Evolutionary conservation across 2,329 filamentous ascomycete species (phyloP).

Genomic region (Stromatinia cepivora): DNA sequence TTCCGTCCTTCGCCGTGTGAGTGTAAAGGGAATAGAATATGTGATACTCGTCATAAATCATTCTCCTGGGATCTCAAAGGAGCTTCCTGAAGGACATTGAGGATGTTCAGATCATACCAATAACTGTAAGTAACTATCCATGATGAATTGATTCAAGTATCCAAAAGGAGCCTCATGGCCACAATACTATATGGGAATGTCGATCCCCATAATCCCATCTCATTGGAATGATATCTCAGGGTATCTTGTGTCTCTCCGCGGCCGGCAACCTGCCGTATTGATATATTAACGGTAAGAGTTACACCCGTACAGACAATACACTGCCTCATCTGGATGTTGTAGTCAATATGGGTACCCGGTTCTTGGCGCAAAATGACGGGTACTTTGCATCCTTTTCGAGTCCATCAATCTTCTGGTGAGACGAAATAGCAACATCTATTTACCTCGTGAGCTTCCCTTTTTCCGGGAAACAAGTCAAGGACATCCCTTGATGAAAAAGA

Average conservation of each 20-base stretch:
- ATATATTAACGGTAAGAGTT: slow-evolving; percentile 23
- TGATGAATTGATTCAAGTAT: not conserved
- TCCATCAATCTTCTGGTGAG: slow-evolving; percentile 8
- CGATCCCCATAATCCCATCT: slow-evolving; percentile 4
- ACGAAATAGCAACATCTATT: slow-evolving; percentile 13
- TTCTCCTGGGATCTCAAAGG: not conserved
- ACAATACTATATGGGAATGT: slow-evolving; percentile 1
- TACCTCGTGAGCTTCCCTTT: slow-evolving; percentile 18
- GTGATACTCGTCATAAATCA: not conserved
- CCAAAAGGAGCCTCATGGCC: not conserved
- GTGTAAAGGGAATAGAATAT: not conserved
- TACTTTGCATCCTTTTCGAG: slow-evolving; percentile 15
- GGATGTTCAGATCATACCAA: too few species aligned
- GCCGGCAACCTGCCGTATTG: slow-evolving; percentile 19
- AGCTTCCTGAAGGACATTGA: not conserved
- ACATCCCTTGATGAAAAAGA: slow-evolving; percentile 10
- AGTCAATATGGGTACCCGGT: slow-evolving; percentile 23
- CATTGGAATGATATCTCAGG: slow-evolving; percentile 3
- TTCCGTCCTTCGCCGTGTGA: slow-evolving; percentile 8
- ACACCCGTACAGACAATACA: slow-evolving; percentile 22
- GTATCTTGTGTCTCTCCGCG: slow-evolving; percentile 14
- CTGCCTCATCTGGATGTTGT: slow-evolving; percentile 8
- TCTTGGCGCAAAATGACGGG: slow-evolving; percentile 21
- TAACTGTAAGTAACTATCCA: not conserved
- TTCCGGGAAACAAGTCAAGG: slow-evolving; percentile 7